Percentiles rank a stretch among this genome's conserved stretches.
phyloP scores from a whole-genome alignment of 441 rosid species.

The Erodium trifolium region DNA sequence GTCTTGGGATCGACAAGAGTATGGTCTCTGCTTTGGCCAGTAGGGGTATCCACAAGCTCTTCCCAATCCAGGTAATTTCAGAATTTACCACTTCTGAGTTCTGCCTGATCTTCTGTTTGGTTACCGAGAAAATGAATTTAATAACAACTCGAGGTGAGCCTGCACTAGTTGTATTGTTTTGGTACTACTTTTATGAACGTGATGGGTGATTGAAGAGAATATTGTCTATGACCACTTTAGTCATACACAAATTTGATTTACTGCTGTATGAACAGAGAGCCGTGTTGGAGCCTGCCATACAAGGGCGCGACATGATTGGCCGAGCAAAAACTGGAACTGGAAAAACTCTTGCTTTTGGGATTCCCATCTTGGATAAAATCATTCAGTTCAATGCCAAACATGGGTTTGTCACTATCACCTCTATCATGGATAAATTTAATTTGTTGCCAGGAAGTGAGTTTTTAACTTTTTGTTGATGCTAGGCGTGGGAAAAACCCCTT shows the following conservation, averaged over 20 bases:
- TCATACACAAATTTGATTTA: too few relatives aligned
- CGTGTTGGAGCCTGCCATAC: slow-evolving; percentile 91
- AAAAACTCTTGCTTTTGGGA: slow-evolving; percentile 97
- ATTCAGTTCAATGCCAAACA: slow-evolving; percentile 67
- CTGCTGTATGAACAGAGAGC: slow-evolving; percentile 36
- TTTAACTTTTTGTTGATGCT: background rate
- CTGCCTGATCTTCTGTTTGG: background rate
- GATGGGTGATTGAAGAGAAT: background rate
- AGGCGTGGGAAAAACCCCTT: slow-evolving; percentile 84
- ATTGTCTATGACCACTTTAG: too few relatives aligned
- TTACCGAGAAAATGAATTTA: background rate
- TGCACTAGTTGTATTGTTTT: background rate
- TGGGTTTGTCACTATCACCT: slow-evolving; percentile 46
- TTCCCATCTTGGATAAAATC: slow-evolving; percentile 73
- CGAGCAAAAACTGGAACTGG: slow-evolving; percentile 97
- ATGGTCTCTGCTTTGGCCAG: background rate
- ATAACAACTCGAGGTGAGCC: too few relatives aligned
- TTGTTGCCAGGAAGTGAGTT: background rate
- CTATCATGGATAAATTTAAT: background rate
- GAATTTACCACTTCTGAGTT: too few relatives aligned
- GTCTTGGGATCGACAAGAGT: slow-evolving; percentile 5
- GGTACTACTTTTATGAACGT: background rate
- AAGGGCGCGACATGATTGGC: slow-evolving; percentile 83
- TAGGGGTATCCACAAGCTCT: slow-evolving; percentile 3
- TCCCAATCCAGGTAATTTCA: background rate